A percentile compares a stretch with the other conserved stretches of the same genome.
phyloP scores from a whole-genome alignment of 2,329 filamentous ascomycete genomes.

The Hymenotorrendiella dingleyae region DNA sequence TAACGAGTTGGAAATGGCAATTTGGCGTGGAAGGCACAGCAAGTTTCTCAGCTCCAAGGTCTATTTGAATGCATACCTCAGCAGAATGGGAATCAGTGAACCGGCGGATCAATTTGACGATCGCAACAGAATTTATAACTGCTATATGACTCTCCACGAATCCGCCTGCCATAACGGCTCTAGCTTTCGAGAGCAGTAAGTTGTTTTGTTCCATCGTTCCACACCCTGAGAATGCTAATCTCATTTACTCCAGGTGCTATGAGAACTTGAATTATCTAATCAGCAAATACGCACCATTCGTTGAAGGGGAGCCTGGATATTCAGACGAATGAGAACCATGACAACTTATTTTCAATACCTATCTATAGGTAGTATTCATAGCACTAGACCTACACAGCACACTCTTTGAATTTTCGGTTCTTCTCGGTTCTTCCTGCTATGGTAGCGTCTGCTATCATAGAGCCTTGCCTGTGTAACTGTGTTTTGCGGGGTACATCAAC shows the following conservation, averaged over 20 bases:
- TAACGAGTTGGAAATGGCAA: conserved; percentile 14
- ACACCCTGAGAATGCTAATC: background rate
- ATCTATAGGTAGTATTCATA: no score
- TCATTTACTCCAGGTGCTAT: conserved; percentile 25
- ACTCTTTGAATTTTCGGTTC: no score
- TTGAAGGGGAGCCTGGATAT: no score
- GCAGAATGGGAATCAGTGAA: conserved; percentile 13
- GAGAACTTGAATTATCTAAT: conserved; percentile 34
- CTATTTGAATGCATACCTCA: conserved; percentile 12
- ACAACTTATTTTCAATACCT: no score
- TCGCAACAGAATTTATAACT: conserved; percentile 28
- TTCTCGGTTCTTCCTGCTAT: no score
- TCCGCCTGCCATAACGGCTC: conserved; percentile 4
- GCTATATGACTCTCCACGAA: conserved; percentile 9
- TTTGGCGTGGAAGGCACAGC: conserved; percentile 8
- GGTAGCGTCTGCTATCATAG: no score
- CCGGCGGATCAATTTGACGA: conserved; percentile 29
- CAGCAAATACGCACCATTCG: conserved; percentile 33
- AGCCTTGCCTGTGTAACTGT: no score
- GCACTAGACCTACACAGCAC: no score
- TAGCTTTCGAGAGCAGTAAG: conserved; percentile 6
- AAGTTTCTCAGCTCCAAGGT: conserved; percentile 3
- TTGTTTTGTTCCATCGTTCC: background rate
- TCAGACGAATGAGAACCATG: no score
- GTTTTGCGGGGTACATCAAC: no score